Base-by-base conservation (phyloP, 257 asterid genomes). In the Coffea canephora region DNA sequence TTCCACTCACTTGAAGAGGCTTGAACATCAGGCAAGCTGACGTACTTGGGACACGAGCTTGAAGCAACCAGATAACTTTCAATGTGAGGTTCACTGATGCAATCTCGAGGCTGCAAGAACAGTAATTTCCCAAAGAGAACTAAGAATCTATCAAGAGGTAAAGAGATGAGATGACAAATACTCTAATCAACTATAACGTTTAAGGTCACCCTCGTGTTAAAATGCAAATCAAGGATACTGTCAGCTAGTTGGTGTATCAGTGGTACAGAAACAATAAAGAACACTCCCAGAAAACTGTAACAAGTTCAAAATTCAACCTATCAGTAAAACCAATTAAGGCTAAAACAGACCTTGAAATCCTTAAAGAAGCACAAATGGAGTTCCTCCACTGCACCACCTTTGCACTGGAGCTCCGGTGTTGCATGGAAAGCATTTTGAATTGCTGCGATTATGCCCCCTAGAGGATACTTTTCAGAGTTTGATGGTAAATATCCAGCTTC, bases 401-500 rank as follows among this genome's bases (percentile, higher is more conserved):
- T 81, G 91, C 99, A 96, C 80, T 85, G 79, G 67, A 94, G 23
- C 83, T 86, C 91, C 62, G 99, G 99, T 78, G 96, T 94, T 81
- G 85, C 69, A 77, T 90, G 90, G 87, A 92, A 96, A 83, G 93
- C 96, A 83, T 90, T 94, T 86, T 94, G 92, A 77, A 96, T 87
- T 77, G 99, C 93, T 77, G 97, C 59, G 81, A 90, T 85, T 78
- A 96, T 83, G 74, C 97, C 98, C 64, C 92, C 96, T 21, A 90
- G 69, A 69, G 97, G 99, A 86, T 93, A 96, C 82, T 89, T 96
- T 77, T 91, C 97, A 39, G 94, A 89, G 79, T 94, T 87, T 61
- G 99, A 96, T 25, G 96, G 93, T 74, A 91, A 92, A 88, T 94
- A 94, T 69, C 99, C 99, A 75, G 86, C 97, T 80, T 84, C 89